Evolutionary conservation across 176 grass and related monocot genomes (phyloP).

Genomic region (Musa itinerans): DNA sequence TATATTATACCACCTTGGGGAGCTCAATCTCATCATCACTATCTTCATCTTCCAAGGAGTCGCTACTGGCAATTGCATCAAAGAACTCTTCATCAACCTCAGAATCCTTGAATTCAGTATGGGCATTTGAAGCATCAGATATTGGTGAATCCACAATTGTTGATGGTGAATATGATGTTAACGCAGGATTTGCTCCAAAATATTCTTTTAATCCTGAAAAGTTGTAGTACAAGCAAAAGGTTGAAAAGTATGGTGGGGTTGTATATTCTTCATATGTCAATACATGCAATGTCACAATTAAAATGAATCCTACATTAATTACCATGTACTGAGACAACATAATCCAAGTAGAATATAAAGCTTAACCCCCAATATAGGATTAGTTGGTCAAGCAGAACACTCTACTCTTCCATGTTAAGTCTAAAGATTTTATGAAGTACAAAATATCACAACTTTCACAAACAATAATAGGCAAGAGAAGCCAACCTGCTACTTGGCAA

Average conservation of each 20-base stretch:
- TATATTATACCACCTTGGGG: conserved; percentile 35
- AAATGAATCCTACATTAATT: neutral
- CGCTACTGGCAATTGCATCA: conserved; percentile 74
- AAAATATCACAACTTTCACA: neutral
- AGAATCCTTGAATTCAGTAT: conserved; percentile 50
- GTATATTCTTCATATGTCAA: neutral
- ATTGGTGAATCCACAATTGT: conserved; percentile 45
- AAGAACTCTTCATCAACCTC: conserved; percentile 79
- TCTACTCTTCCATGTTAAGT: too few species aligned
- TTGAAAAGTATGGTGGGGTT: neutral
- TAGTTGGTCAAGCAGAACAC: too few species aligned
- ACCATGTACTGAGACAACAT: neutral
- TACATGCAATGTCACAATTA: neutral
- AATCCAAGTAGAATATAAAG: neutral
- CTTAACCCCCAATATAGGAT: too few species aligned
- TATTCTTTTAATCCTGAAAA: conserved; percentile 81
- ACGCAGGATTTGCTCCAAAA: conserved; percentile 65
- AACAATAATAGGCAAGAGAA: neutral
- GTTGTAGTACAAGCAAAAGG: neutral
- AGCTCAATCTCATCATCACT: conserved; percentile 33
- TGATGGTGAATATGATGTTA: conserved; percentile 52
- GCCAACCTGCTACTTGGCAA: conserved; percentile 85
- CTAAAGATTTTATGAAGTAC: neutral
- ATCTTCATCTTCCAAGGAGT: conserved; percentile 50
- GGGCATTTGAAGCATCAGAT: conserved; percentile 37